Conservation (phyloP, 1,284 basidiomycete genomes). For the Neonothopanus nambi region DNA sequence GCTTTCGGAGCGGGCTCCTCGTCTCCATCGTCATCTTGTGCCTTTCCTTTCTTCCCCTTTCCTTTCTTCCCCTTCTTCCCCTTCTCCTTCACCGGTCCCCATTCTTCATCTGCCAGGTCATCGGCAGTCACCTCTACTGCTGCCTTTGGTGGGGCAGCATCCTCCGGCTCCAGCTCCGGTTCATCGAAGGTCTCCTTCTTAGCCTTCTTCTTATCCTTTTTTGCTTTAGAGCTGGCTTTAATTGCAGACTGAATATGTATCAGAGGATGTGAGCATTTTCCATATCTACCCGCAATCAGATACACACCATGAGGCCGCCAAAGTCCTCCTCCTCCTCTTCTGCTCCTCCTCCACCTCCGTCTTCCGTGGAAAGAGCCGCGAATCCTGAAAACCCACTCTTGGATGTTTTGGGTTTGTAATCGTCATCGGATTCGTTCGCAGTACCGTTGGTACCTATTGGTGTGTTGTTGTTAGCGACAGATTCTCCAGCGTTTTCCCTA, state of each 20-base stretch:
- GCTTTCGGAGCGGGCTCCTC: constrained; percentile 17
- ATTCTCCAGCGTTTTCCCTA: constrained; percentile 72
- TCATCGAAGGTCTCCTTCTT: constrained; percentile 39
- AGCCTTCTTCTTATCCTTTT: constrained; percentile 69
- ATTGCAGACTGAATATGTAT: constrained; percentile 43
- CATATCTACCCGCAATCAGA: constrained; percentile 3
- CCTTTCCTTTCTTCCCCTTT: constrained; percentile 56
- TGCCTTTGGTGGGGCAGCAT: constrained; percentile 30
- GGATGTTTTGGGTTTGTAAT: constrained; percentile 27
- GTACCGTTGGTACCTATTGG: constrained; percentile 24
- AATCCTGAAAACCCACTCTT: constrained; percentile 52
- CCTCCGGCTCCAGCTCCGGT: constrained; percentile 27
- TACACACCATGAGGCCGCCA: constrained; percentile 82
- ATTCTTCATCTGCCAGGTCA: constrained; percentile 68
- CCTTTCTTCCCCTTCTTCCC: constrained; percentile 60
- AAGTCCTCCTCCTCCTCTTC: constrained; percentile 74
- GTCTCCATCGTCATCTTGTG: constrained; percentile 42
- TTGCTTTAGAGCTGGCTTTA: constrained; percentile 59
- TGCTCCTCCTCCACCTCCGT: constrained; percentile 44
- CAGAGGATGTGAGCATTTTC: constrained; percentile 3
- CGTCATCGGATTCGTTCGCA: constrained; percentile 45
- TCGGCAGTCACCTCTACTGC: constrained; percentile 59
- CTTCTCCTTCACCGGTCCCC: constrained; percentile 59
- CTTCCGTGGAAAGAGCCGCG: constrained; percentile 44
- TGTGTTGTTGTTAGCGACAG: constrained; percentile 47